Evolutionary conservation across 108 stramenopile genomes (phyloP).

Genomic region (Craspedostauros australis): DNA sequence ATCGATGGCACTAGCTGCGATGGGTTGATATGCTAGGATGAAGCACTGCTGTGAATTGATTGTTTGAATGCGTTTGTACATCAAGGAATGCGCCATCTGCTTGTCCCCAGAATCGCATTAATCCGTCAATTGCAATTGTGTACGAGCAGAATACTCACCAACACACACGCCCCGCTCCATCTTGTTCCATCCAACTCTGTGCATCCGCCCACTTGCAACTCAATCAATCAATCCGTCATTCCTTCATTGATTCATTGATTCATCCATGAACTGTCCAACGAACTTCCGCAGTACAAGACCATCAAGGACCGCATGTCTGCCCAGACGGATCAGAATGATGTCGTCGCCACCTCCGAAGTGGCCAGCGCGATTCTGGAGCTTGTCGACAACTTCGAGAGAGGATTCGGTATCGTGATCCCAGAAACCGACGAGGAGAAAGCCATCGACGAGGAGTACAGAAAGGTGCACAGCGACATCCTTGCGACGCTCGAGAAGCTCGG

Average conservation of each 20-base stretch:
- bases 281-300: constrained; percentile 36
- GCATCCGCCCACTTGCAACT: too few species aligned
- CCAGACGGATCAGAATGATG: constrained; percentile 47
- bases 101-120: too few species aligned
- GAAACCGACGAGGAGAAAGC: constrained; percentile 52
- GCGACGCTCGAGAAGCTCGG: constrained; percentile 59
- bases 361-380: constrained; percentile 48
- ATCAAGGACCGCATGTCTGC: constrained; percentile 64
- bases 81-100: too few species aligned
- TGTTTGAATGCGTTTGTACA: too few species aligned
- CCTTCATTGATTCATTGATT: constrained; percentile 6
- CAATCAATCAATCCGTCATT: too few species aligned
- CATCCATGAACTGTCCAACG: neutral
- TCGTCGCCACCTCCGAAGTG: constrained; percentile 52
- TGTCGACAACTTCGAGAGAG: constrained; percentile 83
- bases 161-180: too few species aligned
- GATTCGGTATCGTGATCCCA: constrained; percentile 53
- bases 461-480: constrained; percentile 54
- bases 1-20: too few species aligned
- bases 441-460: constrained; percentile 67
- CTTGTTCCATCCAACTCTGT: too few species aligned
- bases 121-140: too few species aligned
- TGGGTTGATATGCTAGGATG: too few species aligned
- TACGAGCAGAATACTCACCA: too few species aligned
- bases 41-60: too few species aligned